Evolutionary conservation across 805 yeast species (phyloP), one percentile per base, ranked within the genome.

Genomic region (Ogataea nonfermentans): DNA sequence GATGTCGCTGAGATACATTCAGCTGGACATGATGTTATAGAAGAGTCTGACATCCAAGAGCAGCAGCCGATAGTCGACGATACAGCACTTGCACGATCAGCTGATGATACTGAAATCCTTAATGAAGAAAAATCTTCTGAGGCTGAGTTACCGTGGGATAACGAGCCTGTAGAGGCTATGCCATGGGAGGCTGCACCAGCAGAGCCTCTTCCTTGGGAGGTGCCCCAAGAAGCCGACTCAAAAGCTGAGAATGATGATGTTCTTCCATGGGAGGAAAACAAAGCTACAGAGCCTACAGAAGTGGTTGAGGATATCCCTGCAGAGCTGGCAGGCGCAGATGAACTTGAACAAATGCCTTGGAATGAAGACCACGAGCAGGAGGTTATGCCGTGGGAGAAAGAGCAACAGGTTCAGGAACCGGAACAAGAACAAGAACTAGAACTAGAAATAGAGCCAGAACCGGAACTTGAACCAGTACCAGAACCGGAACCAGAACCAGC

Each of bases 141-240:
- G 23, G 40, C 39, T 20, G 29, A 9, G 25, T 26, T 44, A 45
- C 52, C 55, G 4, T 52, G 53, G 55, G 57, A 34, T 24, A 5
- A 12, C n/a, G 30, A 34, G 11, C 37, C 29, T 4, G 13, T 11
- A 4, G 31, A 25, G 29, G 29, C 11, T 3, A 22, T 38, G 11
- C 42, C 42, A 3, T 38, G 42, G 42, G 42, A 38, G 7, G 7
- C 27, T 9, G 12, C 35, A 10, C 30, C 36, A 4, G n/a, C 17
- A 9, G 34, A 39, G 19, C 26, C 36, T 6, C 9, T 32, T 15
- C 36, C 41, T 13, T 37, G 41, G 41, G 41, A 37, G 26, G 15
- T 16, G 14, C 35, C 25, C 7, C 17, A 30, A 17, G 32, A 19
- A 4, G 3, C 28, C 3, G 35, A 32, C 22, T 25, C 27, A 13